phyloP scores from a whole-genome alignment of 179 eudicot genomes.

The Corrigiola litoralis region DNA sequence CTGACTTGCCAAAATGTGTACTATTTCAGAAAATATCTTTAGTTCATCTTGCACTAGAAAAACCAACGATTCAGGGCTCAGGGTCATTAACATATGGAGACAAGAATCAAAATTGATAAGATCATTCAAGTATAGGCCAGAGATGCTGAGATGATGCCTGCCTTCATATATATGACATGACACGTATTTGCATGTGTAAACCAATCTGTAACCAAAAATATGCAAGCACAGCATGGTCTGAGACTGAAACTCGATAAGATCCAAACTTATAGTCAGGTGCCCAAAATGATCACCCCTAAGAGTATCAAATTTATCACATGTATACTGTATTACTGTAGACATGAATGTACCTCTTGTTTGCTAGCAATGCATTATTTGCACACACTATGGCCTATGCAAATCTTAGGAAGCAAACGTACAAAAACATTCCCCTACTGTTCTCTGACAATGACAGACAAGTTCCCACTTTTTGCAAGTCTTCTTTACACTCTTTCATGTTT shows the following conservation, averaged over 20 bases:
- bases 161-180: background rate
- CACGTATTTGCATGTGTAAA: background rate
- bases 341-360: background rate
- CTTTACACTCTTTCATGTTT: background rate
- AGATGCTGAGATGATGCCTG: no score
- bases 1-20: no score
- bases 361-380: slow-evolving; percentile 1
- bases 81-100: no score
- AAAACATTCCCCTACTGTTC: slow-evolving; percentile 21
- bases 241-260: background rate
- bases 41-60: no score
- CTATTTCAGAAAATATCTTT: no score
- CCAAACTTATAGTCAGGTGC: background rate
- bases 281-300: slow-evolving; percentile 17
- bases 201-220: background rate
- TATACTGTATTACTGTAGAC: slow-evolving; percentile 6
- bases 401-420: background rate
- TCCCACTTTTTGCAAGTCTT: background rate
- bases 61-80: no score
- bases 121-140: no score
- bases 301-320: slow-evolving; percentile 9
- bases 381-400: slow-evolving; percentile 1
- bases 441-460: slow-evolving; percentile 23
- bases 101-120: no score
- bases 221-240: background rate